Percentiles rank a stretch among this genome's conserved stretches.
These are phyloP conservation scores for Suillus alpinus DNA, from an alignment of 768 basidiomycete genomes.

Conservation along the genomic window DNA sequence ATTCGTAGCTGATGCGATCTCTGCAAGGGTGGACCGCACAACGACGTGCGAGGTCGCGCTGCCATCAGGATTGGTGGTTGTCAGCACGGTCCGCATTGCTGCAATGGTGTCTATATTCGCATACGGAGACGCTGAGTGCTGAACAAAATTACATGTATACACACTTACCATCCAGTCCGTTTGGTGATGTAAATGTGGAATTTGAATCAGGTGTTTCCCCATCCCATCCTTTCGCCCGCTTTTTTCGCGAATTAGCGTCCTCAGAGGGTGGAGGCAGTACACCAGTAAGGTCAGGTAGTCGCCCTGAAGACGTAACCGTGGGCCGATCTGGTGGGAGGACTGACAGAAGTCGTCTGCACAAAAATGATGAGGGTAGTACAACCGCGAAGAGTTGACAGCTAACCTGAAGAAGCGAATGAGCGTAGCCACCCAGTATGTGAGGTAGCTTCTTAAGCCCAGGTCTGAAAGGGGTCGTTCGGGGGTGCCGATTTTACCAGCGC, in stretches of 20 bases:
- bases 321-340: constrained; percentile 54
- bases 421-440: constrained; percentile 82
- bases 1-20: constrained; percentile 78
- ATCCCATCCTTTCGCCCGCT: constrained; percentile 68
- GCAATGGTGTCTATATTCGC: background rate
- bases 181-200: constrained; percentile 31
- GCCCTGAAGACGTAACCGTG: constrained; percentile 43
- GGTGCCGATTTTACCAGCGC: constrained; percentile 77
- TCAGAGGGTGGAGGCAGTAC: constrained; percentile 32
- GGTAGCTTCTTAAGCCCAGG: constrained; percentile 87
- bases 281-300: constrained; percentile 39
- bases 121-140: background rate
- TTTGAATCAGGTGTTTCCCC: constrained; percentile 54
- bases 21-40: constrained; percentile 67
- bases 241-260: constrained; percentile 34
- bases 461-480: constrained; percentile 96
- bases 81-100: constrained; percentile 53
- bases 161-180: constrained; percentile 39
- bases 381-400: constrained; percentile 13
- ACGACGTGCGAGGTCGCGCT: constrained; percentile 68
- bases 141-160: background rate
- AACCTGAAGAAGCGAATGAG: constrained; percentile 83
- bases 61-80: constrained; percentile 58
- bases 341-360: constrained; percentile 51
- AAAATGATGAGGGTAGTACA: background rate